These are phyloP conservation scores for Penicillium sp. DNA, from an alignment of 2,329 filamentous ascomycete species.

Conservation along the genomic window DNA sequence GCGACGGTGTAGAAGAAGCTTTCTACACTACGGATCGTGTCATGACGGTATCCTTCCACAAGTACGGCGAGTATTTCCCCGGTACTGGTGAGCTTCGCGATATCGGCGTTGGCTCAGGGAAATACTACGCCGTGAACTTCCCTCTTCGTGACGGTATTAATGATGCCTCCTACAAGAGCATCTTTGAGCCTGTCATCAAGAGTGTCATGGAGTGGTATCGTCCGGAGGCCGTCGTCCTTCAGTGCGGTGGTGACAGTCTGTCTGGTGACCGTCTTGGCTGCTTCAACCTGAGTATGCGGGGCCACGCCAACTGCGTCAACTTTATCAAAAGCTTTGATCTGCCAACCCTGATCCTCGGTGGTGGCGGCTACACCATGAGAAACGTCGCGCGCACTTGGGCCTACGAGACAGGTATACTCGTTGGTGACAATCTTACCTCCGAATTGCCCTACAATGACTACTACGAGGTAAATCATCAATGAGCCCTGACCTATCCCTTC, in stretches of 20 bases:
- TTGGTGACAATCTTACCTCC: slow-evolving; percentile 72
- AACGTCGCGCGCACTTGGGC: slow-evolving; percentile 58
- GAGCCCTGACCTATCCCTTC: not conserved
- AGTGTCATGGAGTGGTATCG: slow-evolving; percentile 65
- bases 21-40: slow-evolving; percentile 67
- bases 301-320: slow-evolving; percentile 64
- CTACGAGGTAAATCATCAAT: slow-evolving; percentile 56
- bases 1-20: slow-evolving; percentile 64
- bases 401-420: slow-evolving; percentile 70
- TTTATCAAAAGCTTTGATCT: slow-evolving; percentile 63
- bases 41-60: slow-evolving; percentile 68
- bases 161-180: slow-evolving; percentile 60
- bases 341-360: slow-evolving; percentile 60
- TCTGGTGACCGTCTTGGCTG: slow-evolving; percentile 62
- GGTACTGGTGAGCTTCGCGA: slow-evolving; percentile 64
- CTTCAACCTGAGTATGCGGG: slow-evolving; percentile 65
- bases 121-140: slow-evolving; percentile 65
- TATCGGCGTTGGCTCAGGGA: slow-evolving; percentile 61
- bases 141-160: slow-evolving; percentile 64
- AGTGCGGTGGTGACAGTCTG: slow-evolving; percentile 63
- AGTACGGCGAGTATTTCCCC: slow-evolving; percentile 67
- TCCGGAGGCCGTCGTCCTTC: slow-evolving; percentile 61
- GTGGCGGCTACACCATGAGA: slow-evolving; percentile 65
- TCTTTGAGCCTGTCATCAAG: slow-evolving; percentile 63
- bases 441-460: slow-evolving; percentile 96